These are phyloP conservation scores for Botryobasidium botryosum DNA, from an alignment of 768 basidiomycete species.

Conservation along the genomic window DNA sequence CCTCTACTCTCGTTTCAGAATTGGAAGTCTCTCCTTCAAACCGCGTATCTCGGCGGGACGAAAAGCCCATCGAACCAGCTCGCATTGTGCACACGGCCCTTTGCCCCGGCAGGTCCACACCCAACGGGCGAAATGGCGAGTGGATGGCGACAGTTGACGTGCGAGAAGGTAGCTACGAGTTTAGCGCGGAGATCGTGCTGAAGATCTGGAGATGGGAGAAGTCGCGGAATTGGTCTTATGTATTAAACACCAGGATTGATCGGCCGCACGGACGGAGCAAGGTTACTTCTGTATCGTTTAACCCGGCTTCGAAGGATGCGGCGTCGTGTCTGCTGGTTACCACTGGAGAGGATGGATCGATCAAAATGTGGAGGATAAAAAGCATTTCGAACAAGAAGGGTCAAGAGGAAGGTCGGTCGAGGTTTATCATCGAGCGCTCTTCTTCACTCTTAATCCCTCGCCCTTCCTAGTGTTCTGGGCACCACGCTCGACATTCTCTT, in stretches of 20 bases:
- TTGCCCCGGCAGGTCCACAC: constrained; percentile 23
- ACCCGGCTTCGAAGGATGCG: constrained; percentile 25
- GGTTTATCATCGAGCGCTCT: not conserved
- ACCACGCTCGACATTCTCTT: constrained; percentile 51
- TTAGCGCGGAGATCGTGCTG: constrained; percentile 55
- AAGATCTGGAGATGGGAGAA: constrained; percentile 83
- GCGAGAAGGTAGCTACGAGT: constrained; percentile 47
- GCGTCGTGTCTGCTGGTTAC: constrained; percentile 40
- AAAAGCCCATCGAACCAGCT: constrained; percentile 55
- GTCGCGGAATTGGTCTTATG: constrained; percentile 40
- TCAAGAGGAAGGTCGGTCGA: constrained; percentile 33
- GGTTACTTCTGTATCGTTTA: constrained; percentile 55
- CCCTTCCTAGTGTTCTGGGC: constrained; percentile 55
- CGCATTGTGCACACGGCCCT: constrained; percentile 55
- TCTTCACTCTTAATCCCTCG: too few species aligned
- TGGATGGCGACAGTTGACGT: constrained; percentile 90
- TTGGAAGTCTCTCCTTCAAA: constrained; percentile 91
- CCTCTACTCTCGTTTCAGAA: constrained; percentile 59
- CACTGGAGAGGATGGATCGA: constrained; percentile 51
- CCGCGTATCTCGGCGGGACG: constrained; percentile 66
- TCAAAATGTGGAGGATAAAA: constrained; percentile 67
- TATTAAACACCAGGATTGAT: constrained; percentile 78
- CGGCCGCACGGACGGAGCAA: constrained; percentile 57
- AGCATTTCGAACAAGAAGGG: constrained; percentile 29
- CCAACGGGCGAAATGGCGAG: constrained; percentile 30